Evolutionary conservation across 257 asterid genomes (phyloP).

Genomic region (Ilex aquifolium): DNA sequence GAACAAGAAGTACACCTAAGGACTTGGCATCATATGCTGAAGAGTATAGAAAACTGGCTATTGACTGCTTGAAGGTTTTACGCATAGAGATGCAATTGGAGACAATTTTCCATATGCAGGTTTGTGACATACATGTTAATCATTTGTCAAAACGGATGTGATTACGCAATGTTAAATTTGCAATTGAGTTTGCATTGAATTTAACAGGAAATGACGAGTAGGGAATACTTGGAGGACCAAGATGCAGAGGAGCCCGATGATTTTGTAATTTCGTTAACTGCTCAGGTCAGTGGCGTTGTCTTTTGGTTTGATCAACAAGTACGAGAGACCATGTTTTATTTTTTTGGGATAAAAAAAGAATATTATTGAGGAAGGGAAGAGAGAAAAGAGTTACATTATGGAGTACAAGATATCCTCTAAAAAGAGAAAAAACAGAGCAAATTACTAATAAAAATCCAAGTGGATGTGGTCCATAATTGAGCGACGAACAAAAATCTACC

Average conservation of each 20-base stretch:
- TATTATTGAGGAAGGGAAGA: no score
- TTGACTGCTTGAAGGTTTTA: conserved; percentile 97
- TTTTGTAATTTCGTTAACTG: conserved; percentile 79
- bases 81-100: conserved; percentile 94
- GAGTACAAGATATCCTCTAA: no score
- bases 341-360: no score
- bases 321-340: no score
- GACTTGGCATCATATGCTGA: conserved; percentile 87
- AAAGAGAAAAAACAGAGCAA: no score
- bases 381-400: no score
- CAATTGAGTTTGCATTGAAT: conserved; percentile 12
- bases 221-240: conserved; percentile 91
- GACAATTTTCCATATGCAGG: conserved; percentile 96
- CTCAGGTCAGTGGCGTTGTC: conserved; percentile 56
- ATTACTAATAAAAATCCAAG: no score
- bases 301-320: not conserved
- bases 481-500: no score
- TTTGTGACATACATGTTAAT: conserved; percentile 22
- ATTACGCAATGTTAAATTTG: conserved; percentile 2
- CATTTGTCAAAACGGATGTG: conserved; percentile 12
- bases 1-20: conserved; percentile 62
- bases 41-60: conserved; percentile 85
- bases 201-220: conserved; percentile 76
- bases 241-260: conserved; percentile 99
- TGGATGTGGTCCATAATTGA: no score